Conservation (phyloP, 2,329 filamentous ascomycete genomes). For the Xenosphaeropsis pyriputrescens region DNA sequence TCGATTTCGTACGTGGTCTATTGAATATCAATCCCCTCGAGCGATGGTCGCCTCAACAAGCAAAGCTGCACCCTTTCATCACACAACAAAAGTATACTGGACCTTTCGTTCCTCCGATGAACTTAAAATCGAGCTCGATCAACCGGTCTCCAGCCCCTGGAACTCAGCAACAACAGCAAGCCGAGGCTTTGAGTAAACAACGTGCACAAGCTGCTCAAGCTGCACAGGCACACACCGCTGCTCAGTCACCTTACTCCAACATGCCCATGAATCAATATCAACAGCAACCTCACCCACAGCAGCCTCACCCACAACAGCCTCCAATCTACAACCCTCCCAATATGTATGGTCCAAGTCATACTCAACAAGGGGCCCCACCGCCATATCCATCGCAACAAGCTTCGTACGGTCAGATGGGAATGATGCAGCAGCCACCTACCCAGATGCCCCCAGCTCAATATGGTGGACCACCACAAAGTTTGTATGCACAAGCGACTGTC, state of each 20-base stretch:
- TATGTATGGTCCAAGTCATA: constrained; percentile 55
- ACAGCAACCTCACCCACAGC: constrained; percentile 22
- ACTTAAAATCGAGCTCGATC: constrained; percentile 72
- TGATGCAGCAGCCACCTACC: constrained; percentile 44
- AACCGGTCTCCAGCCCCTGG: constrained; percentile 84
- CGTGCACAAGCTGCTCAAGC: constrained; percentile 61
- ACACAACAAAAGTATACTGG: constrained; percentile 96
- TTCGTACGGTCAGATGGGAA: constrained; percentile 59
- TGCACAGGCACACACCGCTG: constrained; percentile 49
- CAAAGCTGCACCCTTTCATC: constrained; percentile 94
- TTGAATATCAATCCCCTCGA: constrained; percentile 92
- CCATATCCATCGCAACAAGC: constrained; percentile 63
- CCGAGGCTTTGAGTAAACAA: constrained; percentile 87
- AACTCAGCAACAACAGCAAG: constrained; percentile 90
- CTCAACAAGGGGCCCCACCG: constrained; percentile 46
- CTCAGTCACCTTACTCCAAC: constrained; percentile 48
- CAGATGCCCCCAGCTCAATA: constrained; percentile 51
- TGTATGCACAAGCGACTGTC: constrained; percentile 62
- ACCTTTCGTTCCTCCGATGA: constrained; percentile 94
- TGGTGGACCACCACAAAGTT: constrained; percentile 49
- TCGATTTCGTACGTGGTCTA: constrained; percentile 90
- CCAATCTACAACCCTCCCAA: constrained; percentile 73
- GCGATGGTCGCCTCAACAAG: constrained; percentile 94
- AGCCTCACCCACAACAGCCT: constrained; percentile 29
- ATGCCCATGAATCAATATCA: constrained; percentile 34